phyloP scores from a whole-genome alignment of 192 early-diverging fungal genomes.

The Coemansia sp. region DNA sequence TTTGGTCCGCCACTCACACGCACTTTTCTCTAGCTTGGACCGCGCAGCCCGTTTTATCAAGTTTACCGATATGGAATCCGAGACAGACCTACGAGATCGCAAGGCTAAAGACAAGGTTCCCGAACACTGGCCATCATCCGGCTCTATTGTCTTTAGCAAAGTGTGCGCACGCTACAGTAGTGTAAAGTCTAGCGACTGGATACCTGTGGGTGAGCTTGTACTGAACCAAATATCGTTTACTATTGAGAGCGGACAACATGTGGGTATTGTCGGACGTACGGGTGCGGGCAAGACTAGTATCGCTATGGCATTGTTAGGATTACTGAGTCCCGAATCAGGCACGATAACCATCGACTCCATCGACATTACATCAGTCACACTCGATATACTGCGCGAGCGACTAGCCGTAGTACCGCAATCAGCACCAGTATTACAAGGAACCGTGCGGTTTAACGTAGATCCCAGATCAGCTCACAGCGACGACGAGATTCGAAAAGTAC shows the following conservation, averaged over 20 bases:
- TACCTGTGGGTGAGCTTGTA: conserved; percentile 30
- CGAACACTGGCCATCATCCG: conserved; percentile 59
- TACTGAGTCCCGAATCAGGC: conserved; percentile 54
- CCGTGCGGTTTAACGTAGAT: conserved; percentile 86
- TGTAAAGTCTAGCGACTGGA: background rate
- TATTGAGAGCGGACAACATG: conserved; percentile 66
- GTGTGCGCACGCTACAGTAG: conserved; percentile 65
- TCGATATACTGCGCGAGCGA: conserved; percentile 63
- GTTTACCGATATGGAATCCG: conserved; percentile 3
- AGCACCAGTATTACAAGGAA: conserved; percentile 68
- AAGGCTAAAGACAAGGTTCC: background rate
- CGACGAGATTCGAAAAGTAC: conserved; percentile 67
- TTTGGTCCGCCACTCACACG: conserved; percentile 37
- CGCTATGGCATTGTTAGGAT: conserved; percentile 68
- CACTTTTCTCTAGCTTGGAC: conserved; percentile 17
- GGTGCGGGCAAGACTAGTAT: conserved; percentile 77
- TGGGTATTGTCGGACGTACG: conserved; percentile 86
- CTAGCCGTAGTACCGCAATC: conserved; percentile 92
- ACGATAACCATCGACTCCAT: conserved; percentile 74
- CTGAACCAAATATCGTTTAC: conserved; percentile 63
- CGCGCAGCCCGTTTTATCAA: conserved; percentile 19
- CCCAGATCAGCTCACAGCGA: conserved; percentile 67
- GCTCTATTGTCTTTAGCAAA: conserved; percentile 59
- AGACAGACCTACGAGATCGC: background rate
- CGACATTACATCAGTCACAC: conserved; percentile 65